Conservation (phyloP, 805 yeast species). For the Saccharomycopsis microspora region DNA sequence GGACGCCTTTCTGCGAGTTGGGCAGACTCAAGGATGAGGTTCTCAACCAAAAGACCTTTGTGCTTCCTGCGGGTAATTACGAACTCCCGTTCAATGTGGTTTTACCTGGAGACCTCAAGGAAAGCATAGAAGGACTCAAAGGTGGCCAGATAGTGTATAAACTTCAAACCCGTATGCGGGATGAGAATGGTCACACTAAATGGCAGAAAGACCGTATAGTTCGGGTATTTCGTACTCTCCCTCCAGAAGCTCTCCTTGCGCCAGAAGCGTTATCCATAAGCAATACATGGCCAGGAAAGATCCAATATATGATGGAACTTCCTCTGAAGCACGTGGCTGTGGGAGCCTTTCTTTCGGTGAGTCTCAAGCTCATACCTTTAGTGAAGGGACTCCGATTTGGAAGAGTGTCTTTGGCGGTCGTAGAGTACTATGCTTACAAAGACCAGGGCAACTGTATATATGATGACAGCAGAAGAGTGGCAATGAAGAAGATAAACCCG, state of each 20-base stretch:
- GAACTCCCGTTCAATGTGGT: constrained; percentile 82
- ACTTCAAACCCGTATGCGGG: constrained; percentile 68
- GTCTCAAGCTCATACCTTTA: constrained; percentile 64
- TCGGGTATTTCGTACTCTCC: constrained; percentile 73
- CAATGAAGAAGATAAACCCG: constrained; percentile 1
- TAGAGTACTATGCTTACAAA: constrained; percentile 43
- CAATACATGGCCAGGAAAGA: constrained; percentile 89
- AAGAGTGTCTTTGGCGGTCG: constrained; percentile 48
- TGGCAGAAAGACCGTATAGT: constrained; percentile 58
- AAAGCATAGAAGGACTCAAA: constrained; percentile 82
- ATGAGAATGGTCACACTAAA: constrained; percentile 26
- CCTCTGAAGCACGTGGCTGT: constrained; percentile 84
- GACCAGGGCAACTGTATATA: constrained; percentile 3
- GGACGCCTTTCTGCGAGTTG: constrained; percentile 8
- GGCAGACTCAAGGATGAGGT: not conserved
- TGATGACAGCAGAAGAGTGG: constrained; percentile 2
- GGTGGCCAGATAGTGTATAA: constrained; percentile 65
- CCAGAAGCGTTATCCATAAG: constrained; percentile 88
- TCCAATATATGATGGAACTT: constrained; percentile 75
- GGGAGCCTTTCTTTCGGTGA: constrained; percentile 65
- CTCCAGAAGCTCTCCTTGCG: constrained; percentile 76
- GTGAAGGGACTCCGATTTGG: constrained; percentile 73
- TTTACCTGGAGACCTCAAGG: constrained; percentile 75
- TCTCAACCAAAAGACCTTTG: constrained; percentile 1
- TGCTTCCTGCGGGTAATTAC: constrained; percentile 49